These are phyloP conservation scores for Kickxella alabastrina DNA, from an alignment of 192 early-diverging fungal species.

Conservation along the genomic window DNA sequence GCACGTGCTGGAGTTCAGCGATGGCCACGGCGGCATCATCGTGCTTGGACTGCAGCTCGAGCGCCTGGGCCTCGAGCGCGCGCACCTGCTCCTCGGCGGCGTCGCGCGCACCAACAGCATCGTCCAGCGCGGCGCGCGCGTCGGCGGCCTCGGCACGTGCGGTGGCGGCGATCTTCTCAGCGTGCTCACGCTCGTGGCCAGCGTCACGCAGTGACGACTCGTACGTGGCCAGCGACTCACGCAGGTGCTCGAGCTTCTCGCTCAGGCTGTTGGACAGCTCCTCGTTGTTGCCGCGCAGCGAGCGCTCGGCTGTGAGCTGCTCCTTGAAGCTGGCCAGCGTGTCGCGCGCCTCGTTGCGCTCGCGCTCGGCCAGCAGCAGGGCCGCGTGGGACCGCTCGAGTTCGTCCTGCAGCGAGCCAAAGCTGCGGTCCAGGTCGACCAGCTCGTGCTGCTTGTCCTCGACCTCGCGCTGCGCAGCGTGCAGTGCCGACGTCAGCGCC, in stretches of 20 bases:
- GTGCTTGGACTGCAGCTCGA: conserved; percentile 69
- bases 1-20: conserved; percentile 66
- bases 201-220: conserved; percentile 59
- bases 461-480: conserved; percentile 69
- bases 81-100: conserved; percentile 62
- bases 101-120: conserved; percentile 59
- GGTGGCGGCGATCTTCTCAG: conserved; percentile 69
- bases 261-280: conserved; percentile 40
- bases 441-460: conserved; percentile 73
- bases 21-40: conserved; percentile 72
- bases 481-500: conserved; percentile 73
- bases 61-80: conserved; percentile 63
- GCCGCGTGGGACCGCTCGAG: conserved; percentile 27
- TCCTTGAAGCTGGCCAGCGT: conserved; percentile 26
- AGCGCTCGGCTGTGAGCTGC: conserved; percentile 33
- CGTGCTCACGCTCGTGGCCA: conserved; percentile 65
- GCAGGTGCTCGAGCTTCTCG: conserved; percentile 36
- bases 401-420: conserved; percentile 47
- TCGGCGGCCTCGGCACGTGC: conserved; percentile 66
- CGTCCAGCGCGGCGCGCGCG: conserved; percentile 61
- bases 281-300: conserved; percentile 42
- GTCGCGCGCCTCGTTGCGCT: conserved; percentile 41
- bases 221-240: conserved; percentile 53
- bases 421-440: conserved; percentile 51
- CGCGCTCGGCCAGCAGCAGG: conserved; percentile 37